phyloP scores from a whole-genome alignment of 2,329 filamentous ascomycete genomes.

The Penicillium polonicum region DNA sequence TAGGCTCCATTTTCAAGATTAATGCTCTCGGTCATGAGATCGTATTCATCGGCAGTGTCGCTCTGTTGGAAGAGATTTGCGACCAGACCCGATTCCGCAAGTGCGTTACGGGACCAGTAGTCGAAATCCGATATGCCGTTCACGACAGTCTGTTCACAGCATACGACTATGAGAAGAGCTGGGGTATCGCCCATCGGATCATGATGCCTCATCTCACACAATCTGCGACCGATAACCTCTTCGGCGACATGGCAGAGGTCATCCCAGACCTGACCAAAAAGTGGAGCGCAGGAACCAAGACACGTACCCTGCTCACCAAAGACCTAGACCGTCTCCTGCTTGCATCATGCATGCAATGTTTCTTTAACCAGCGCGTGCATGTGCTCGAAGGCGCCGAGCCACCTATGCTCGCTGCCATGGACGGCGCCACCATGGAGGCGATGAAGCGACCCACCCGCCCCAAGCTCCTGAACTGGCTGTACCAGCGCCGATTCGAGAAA shows the following conservation, averaged over 20 bases:
- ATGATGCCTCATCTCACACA: slow-evolving; percentile 47
- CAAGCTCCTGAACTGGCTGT: slow-evolving; percentile 52
- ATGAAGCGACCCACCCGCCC: slow-evolving; percentile 56
- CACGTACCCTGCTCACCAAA: slow-evolving; percentile 43
- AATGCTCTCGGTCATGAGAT: slow-evolving; percentile 46
- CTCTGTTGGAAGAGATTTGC: slow-evolving; percentile 62
- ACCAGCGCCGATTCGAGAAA: slow-evolving; percentile 54
- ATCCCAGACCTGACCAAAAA: slow-evolving; percentile 49
- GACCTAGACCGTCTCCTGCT: slow-evolving; percentile 56
- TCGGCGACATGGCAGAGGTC: slow-evolving; percentile 49
- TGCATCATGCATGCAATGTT: slow-evolving; percentile 49
- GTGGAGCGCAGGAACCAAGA: slow-evolving; percentile 45
- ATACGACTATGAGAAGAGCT: slow-evolving; percentile 50
- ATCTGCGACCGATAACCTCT: slow-evolving; percentile 39
- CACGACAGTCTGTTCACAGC: slow-evolving; percentile 69
- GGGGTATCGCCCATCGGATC: slow-evolving; percentile 60
- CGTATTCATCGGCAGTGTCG: slow-evolving; percentile 54
- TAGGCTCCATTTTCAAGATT: slow-evolving; percentile 62
- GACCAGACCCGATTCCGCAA: slow-evolving; percentile 63
- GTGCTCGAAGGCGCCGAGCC: slow-evolving; percentile 47
- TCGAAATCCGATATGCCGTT: slow-evolving; percentile 59
- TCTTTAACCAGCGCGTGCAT: slow-evolving; percentile 53
- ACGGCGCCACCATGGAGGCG: slow-evolving; percentile 55
- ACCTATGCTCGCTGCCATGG: slow-evolving; percentile 54
- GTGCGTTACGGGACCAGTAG: slow-evolving; percentile 53